Evolutionary conservation across 164 flowering plant genomes (phyloP).

Genomic region (Amborella trichopoda): DNA sequence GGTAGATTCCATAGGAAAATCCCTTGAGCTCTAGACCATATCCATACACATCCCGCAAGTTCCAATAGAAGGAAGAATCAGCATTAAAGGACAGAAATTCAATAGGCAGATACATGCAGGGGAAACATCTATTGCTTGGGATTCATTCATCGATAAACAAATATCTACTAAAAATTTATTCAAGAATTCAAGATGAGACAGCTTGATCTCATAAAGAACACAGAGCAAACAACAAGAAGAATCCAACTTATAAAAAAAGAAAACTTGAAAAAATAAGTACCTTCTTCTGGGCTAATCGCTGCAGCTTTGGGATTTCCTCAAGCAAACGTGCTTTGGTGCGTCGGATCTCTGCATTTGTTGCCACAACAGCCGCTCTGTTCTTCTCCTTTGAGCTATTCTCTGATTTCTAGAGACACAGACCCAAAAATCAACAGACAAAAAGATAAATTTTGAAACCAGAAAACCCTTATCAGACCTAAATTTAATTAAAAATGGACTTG

Average conservation of each 20-base stretch:
- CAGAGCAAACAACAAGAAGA: not conserved
- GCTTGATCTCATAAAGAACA: not conserved
- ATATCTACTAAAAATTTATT: too few species aligned
- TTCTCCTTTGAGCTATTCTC: constrained; percentile 59
- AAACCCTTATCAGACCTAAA: too few species aligned
- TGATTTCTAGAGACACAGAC: constrained; percentile 42
- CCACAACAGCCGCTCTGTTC: constrained; percentile 74
- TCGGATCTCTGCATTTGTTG: constrained; percentile 89
- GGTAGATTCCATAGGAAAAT: too few species aligned
- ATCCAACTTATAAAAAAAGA: not conserved
- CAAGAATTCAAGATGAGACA: too few species aligned
- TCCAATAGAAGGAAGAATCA: too few species aligned
- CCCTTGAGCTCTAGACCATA: too few species aligned
- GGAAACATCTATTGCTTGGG: too few species aligned
- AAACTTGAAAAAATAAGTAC: constrained; percentile 20
- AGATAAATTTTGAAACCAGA: constrained; percentile 4
- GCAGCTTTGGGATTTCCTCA: constrained; percentile 83
- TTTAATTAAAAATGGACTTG: too few species aligned
- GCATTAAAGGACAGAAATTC: too few species aligned
- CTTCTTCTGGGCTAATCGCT: constrained; percentile 76
- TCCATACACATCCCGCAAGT: too few species aligned
- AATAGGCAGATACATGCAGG: too few species aligned
- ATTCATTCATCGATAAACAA: too few species aligned
- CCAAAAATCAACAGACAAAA: constrained; percentile 3
- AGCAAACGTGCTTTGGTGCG: constrained; percentile 77